A percentile compares a stretch with the other conserved stretches of the same genome.
Conservation (phyloP, 495 filamentous ascomycete genomes). For the Neurospora sp. region DNA sequence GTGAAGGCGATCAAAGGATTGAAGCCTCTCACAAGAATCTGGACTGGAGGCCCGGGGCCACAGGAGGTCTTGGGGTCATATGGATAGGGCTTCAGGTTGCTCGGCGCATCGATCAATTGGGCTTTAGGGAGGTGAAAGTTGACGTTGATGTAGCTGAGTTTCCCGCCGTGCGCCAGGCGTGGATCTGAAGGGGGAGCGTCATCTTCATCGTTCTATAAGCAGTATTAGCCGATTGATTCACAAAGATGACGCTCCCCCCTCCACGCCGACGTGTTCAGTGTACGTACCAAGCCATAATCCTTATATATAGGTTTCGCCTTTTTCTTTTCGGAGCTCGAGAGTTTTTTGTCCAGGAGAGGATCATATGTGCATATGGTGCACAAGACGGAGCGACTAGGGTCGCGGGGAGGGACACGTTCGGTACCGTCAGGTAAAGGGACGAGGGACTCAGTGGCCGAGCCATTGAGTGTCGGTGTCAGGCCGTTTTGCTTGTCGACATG, state of each 20-base stretch:
- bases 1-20: constrained; percentile 75
- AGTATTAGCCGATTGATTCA: constrained; percentile 41
- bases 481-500: constrained; percentile 19
- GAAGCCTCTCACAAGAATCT: constrained; percentile 87
- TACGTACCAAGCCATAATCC: constrained; percentile 59
- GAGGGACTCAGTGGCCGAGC: constrained; percentile 33
- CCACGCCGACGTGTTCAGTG: constrained; percentile 27
- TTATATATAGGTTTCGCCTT: constrained; percentile 59
- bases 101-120: constrained; percentile 64
- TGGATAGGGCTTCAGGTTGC: constrained; percentile 62
- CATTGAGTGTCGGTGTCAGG: constrained; percentile 11
- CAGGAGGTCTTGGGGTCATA: constrained; percentile 74
- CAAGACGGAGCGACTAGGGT: constrained; percentile 49
- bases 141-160: constrained; percentile 47
- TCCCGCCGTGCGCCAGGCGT: constrained; percentile 52
- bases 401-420: constrained; percentile 49
- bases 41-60: constrained; percentile 76
- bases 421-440: constrained; percentile 33
- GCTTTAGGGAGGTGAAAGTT: constrained; percentile 65
- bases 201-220: constrained; percentile 46
- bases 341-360: constrained; percentile 45
- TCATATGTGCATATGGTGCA: constrained; percentile 66
- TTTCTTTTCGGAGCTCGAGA: constrained; percentile 51
- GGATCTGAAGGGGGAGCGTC: constrained; percentile 64
- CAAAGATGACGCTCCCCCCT: constrained; percentile 47